Base-by-base conservation (phyloP, 345 rosid genomes). In the Physaria fendleri region DNA sequence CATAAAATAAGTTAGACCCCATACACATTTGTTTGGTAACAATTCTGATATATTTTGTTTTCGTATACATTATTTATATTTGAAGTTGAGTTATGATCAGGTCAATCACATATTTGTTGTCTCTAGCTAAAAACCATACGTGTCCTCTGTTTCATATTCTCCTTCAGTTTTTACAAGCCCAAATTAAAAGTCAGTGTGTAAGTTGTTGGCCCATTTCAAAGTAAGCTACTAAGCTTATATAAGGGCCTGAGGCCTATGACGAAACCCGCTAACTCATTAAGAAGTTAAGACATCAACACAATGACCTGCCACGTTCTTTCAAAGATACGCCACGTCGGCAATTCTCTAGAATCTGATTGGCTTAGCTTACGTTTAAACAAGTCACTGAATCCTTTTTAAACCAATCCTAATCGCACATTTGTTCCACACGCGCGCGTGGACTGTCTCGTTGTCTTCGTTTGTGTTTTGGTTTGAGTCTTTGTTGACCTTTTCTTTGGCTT, bases 331-430 rank as follows among this genome's bases (percentile, higher is more conserved):
- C 73, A 68, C 68, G 67, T 68, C 3, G 15, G 29, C 15, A 0
- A 12, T 27, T 53, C 1, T 3, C 14, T 3, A 35, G 18, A 59
- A 68, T 0, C 2, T 68, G 50, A 68, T 61, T 68, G 73, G 73
- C 0, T 20, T 6, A 14, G 18, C 20, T 10, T 35, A 59, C 72
- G 72, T 68, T 68, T 56, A 53, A 24, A 18, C 56, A 27, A 52
- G 73, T 46, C 73, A 52, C 72, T 47, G 7, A 68, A 16, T 4
- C 35, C 34, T 7, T 6, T 14, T 45, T 14, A 9, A 54, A 34
- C 15, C 9, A 1, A 1, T 1, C 32, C 29, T 38, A 66, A 52
- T 25, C 65, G 53, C 53, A 14, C 17, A 0, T 6, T 8, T 0
- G 27, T 0, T 0, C 20, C 48, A 59, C 61, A 42, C 40, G 53